Evolutionary conservation across 306 rosid genomes (phyloP).

Genomic region (Castanea crenata): DNA sequence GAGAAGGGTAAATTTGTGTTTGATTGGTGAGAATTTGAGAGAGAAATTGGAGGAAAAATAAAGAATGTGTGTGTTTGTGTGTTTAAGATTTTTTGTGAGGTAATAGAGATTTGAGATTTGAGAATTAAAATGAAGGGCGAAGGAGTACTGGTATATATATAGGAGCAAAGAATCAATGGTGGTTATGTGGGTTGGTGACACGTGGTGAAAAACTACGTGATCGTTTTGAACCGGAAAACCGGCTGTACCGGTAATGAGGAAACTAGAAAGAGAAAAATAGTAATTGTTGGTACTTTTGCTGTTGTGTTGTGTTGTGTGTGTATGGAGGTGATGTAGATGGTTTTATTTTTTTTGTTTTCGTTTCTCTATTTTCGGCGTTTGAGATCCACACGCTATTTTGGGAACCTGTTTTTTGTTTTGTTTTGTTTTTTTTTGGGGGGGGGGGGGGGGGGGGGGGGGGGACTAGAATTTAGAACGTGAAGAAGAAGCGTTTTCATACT

Average conservation of each 20-base stretch:
- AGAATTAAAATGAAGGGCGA: neutral
- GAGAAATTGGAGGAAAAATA: neutral
- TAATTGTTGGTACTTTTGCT: too few species aligned
- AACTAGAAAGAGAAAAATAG: constrained; percentile 16
- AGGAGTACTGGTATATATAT: constrained; percentile 5
- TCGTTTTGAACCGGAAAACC: constrained; percentile 17
- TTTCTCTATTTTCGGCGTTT: constrained; percentile 19
- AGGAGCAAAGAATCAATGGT: constrained; percentile 14
- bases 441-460: too few species aligned
- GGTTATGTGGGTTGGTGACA: constrained; percentile 29
- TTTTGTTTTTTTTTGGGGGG: too few species aligned
- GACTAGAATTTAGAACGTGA: too few species aligned
- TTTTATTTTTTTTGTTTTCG: neutral
- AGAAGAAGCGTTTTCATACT: too few species aligned
- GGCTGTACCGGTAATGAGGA: constrained; percentile 40
- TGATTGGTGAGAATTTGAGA: neutral
- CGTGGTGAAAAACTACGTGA: constrained; percentile 30
- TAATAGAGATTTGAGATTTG: too few species aligned
- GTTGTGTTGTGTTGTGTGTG: neutral
- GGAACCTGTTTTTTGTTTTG: neutral
- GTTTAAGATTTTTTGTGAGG: constrained; percentile 9
- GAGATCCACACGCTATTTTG: constrained; percentile 15
- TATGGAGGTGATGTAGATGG: neutral
- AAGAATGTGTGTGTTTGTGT: neutral
- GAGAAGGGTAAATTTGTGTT: neutral